These are phyloP conservation scores for Colletotrichum somersetense DNA, from an alignment of 2,329 filamentous ascomycete genomes.

Conservation along the genomic window DNA sequence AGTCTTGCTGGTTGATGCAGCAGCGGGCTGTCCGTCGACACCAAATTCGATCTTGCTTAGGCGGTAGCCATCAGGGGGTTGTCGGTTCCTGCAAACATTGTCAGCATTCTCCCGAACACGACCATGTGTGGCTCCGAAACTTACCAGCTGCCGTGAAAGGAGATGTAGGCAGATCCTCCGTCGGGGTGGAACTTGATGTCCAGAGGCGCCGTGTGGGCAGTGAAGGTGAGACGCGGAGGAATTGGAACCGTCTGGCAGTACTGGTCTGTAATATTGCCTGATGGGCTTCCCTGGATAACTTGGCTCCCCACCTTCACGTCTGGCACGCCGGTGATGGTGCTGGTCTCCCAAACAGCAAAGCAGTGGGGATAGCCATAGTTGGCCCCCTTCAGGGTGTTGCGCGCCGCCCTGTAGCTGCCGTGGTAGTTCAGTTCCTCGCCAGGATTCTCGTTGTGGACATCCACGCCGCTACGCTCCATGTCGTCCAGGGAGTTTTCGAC, in stretches of 20 bases:
- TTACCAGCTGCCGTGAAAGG: constrained; percentile 81
- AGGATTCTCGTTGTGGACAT: constrained; percentile 77
- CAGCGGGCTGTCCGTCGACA: constrained; percentile 51
- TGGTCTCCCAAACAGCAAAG: constrained; percentile 71
- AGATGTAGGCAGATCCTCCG: constrained; percentile 72
- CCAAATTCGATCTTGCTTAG: constrained; percentile 54
- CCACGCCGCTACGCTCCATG: constrained; percentile 66
- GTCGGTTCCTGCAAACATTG: constrained; percentile 47
- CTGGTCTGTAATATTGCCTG: constrained; percentile 40
- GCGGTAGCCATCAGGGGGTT: constrained; percentile 54
- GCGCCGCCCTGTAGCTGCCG: constrained; percentile 62
- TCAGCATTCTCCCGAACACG: constrained; percentile 1
- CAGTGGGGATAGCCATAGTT: constrained; percentile 54
- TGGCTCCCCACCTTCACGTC: constrained; percentile 62
- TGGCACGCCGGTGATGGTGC: constrained; percentile 56
- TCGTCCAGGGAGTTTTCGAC: constrained; percentile 81
- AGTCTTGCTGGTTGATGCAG: constrained; percentile 52
- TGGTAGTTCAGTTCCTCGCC: constrained; percentile 82
- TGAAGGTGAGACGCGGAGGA: constrained; percentile 68
- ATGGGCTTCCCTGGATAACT: constrained; percentile 57
- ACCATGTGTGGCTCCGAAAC: constrained; percentile 40
- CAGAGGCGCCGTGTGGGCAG: constrained; percentile 78
- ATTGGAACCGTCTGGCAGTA: constrained; percentile 56
- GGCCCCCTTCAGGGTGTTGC: constrained; percentile 52
- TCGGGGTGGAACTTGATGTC: constrained; percentile 75